Base-by-base conservation (phyloP, 1,284 basidiomycete species). In the Malassezia dermatis region DNA sequence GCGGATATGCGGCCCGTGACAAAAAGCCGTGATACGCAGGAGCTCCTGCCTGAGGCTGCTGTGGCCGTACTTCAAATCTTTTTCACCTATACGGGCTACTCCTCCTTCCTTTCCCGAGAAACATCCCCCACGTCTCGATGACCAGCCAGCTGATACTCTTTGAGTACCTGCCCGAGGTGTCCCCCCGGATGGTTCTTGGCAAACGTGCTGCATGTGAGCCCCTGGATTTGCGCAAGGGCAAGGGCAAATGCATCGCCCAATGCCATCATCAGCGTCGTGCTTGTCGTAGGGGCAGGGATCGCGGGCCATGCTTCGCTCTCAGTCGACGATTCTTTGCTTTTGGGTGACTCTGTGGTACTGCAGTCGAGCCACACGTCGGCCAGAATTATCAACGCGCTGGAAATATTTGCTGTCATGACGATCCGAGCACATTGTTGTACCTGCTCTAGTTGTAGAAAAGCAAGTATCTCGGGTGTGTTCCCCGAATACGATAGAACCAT, bases 221-320 rank as follows among this genome's bases (percentile, higher is more conserved):
- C 69, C 17, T 62, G 59, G 0, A 66, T 61, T 2, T 62, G 58
- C 11, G 68, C 67, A 13, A 67, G 51, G 11, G 65, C 59, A 43
- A 77, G 59, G 2, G 71, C 75, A 21, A 77, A 61, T 3, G 75
- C 69, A 57, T 77, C 76, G 24, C 76, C 75, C 58, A 76, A 68
- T 21, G 75, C 75, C 23, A 77, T 51, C n/a, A 75, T 74, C 8
- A 69, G 65, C 6, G 75, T 69, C 19, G 76, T 76, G 40, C 69
- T 74, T 50, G 61, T 66, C 21, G 75, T 75, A 15, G 76, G 76
- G 4, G 75, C 76, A 0, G 76, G 76, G 17, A 66, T 62, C 34
- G 59, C 56, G 24, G 59, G 62, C 58, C 62, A 69, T 7, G 62
- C 65, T 48, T 64, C 65, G 30, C 53, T 23, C 13, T 13, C n/a